Conservation (phyloP, 2,329 filamentous ascomycete genomes). For the Botrytis fabae region DNA sequence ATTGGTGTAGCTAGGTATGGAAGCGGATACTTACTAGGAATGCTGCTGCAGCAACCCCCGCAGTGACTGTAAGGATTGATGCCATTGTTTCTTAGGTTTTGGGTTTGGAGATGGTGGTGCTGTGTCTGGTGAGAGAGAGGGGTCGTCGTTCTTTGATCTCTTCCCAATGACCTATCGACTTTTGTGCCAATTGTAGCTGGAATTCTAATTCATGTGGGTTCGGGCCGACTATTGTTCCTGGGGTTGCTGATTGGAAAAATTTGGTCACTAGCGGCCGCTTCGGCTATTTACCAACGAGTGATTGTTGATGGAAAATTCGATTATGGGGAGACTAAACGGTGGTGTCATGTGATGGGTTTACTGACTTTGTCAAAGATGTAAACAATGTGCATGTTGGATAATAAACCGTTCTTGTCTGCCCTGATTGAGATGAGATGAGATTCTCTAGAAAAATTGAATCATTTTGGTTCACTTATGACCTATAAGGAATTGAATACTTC, state of each 20-base stretch:
- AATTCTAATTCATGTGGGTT: not conserved
- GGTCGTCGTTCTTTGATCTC: slow-evolving; percentile 3
- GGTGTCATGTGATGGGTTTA: not conserved
- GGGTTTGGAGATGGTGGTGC: not conserved
- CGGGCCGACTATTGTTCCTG: slow-evolving; percentile 4
- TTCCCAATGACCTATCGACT: not conserved
- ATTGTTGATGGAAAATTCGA: not conserved
- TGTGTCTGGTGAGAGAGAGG: not conserved
- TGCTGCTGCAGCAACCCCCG: slow-evolving; percentile 63
- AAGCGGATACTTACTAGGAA: slow-evolving; percentile 55
- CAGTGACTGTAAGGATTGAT: slow-evolving; percentile 58
- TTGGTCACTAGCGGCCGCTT: not conserved
- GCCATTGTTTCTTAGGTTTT: slow-evolving; percentile 49
- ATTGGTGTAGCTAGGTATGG: not conserved
- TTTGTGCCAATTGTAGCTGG: not conserved
- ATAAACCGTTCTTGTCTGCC: not conserved
- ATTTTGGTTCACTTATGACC: not conserved
- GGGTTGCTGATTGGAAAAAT: not conserved
- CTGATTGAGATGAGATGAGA: not conserved
- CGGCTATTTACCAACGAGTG: not conserved
- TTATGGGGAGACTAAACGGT: not conserved
- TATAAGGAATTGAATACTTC: not conserved
- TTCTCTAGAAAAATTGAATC: not conserved
- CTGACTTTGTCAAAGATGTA: not conserved
- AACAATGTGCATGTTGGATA: not conserved